Evolutionary conservation across 2,329 filamentous ascomycete genomes (phyloP).

Genomic region (Aspergillus pseudoviridinutans): DNA sequence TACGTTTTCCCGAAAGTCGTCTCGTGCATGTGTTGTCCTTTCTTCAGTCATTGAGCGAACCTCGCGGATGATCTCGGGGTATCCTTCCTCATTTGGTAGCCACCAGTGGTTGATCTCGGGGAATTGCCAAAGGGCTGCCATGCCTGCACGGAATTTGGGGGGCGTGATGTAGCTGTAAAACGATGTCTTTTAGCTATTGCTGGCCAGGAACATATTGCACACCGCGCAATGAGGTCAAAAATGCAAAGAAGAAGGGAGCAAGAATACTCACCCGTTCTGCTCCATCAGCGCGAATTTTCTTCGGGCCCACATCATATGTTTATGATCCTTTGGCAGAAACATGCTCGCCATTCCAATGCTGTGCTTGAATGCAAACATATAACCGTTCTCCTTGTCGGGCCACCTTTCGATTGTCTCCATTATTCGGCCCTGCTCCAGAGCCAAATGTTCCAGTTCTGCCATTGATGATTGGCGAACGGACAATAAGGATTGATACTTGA

Average conservation of each 20-base stretch:
- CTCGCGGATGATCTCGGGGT: conserved; percentile 67
- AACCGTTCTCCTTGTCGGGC: conserved; percentile 65
- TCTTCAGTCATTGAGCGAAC: conserved; percentile 80
- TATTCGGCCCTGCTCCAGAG: conserved; percentile 69
- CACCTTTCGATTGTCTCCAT: conserved; percentile 75
- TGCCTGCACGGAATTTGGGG: conserved; percentile 65
- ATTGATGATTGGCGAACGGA: conserved; percentile 49
- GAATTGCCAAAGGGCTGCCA: conserved; percentile 72
- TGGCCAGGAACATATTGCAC: background rate
- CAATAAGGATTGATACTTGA: conserved; percentile 66
- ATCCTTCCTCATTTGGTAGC: conserved; percentile 77
- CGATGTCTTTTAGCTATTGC: conserved; percentile 1
- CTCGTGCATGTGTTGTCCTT: conserved; percentile 56
- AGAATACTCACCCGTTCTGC: conserved; percentile 63
- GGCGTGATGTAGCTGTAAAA: conserved; percentile 74
- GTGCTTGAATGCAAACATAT: conserved; percentile 69
- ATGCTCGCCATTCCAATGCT: conserved; percentile 71
- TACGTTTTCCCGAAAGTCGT: conserved; percentile 58
- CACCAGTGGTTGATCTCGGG: conserved; percentile 76
- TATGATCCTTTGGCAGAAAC: conserved; percentile 72
- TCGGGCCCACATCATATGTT: conserved; percentile 73
- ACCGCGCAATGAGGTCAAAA: background rate
- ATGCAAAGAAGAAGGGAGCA: background rate
- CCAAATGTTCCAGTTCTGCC: conserved; percentile 57
- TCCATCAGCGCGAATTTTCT: conserved; percentile 76